Evolutionary conservation across 192 early-diverging fungal species (phyloP).

Genomic region (Kickxella alabastrina): DNA sequence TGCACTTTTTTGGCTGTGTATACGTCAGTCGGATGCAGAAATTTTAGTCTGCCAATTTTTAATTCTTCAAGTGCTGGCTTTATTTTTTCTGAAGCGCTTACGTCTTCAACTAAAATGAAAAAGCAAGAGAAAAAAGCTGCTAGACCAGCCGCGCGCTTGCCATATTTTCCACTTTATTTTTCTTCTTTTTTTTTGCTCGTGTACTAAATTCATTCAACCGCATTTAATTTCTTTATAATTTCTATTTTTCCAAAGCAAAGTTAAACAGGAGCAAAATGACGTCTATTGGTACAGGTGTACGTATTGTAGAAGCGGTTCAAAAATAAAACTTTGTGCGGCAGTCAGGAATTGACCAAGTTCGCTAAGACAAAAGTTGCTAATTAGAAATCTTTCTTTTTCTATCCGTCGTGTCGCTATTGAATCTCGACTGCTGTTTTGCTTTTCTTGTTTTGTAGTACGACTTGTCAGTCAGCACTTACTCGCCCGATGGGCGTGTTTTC

Average conservation of each 20-base stretch:
- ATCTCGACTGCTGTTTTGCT: constrained; percentile 5
- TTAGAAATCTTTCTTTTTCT: too few relatives aligned
- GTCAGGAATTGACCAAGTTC: too few relatives aligned
- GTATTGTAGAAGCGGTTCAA: constrained; percentile 26
- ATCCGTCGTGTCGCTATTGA: too few relatives aligned
- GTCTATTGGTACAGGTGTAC: constrained; percentile 89
- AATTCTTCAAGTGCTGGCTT: not conserved
- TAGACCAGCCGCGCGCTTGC: too few relatives aligned
- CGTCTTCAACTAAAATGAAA: too few relatives aligned
- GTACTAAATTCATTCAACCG: not conserved
- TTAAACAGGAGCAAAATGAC: constrained; percentile 56
- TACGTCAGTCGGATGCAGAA: too few relatives aligned
- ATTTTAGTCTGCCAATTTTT: too few relatives aligned
- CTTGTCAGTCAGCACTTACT: constrained; percentile 96
- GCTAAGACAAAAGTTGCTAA: too few relatives aligned
- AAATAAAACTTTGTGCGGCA: constrained; percentile 11
- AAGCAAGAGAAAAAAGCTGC: too few relatives aligned
- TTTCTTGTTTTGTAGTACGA: constrained; percentile 70
- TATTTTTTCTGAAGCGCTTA: not conserved
- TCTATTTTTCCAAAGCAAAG: not conserved
- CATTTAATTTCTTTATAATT: not conserved
- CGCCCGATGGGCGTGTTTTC: constrained; percentile 98
- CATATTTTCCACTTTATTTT: not conserved
- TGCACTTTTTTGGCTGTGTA: too few relatives aligned
- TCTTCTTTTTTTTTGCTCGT: constrained; percentile 5